Evolutionary conservation across 768 basidiomycete species (phyloP), one percentile per base, ranked within the genome.

Genomic region (Xerocomellus dryophilus): DNA sequence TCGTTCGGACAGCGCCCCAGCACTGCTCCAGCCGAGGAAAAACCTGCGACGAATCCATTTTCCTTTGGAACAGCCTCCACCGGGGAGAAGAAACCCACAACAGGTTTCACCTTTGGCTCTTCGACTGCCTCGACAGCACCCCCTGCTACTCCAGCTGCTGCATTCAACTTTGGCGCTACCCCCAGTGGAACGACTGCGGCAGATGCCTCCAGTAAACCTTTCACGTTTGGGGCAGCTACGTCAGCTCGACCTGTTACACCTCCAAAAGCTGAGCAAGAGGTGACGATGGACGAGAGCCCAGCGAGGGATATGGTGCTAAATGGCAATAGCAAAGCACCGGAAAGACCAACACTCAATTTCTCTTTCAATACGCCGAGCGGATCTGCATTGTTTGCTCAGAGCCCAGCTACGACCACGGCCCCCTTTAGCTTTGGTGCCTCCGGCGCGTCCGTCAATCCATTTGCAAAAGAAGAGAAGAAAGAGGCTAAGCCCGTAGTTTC

Each of bases 221-320:
- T 88, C 56, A 39, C 73, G 14, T 87, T 88, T 54, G 83, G 81
- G 32, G 57, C 72, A 31, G 53, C 76, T 12, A 59, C 72, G 11
- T 42, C 68, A 41, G 67, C 74, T 25, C 75, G 84, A 20, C 76
- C 86, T n/a, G 71, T 74, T 6, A 89, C 87, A 0, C 86, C 87
- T 10, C 88, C 88, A 3, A 81, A 76, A 52, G 74, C 75, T 32
- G 85, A 84, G 42, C 78, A 84, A 45, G 88, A 88, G 54, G 80
- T 86, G 59, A 80, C 72, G 51, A 91, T 91, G 89, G 89, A 91
- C 38, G 89, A 90, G 69, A 91, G 89, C 59, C 89, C 89, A 1
- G 82, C 80, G 3, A 77, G 87, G 54, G 85, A 85, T 9, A 71
- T 81, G 62, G 79, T 80, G 44, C 58, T 71, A 21, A 81, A 77